These are phyloP conservation scores for Kodamaea lidongshanica DNA, from an alignment of 805 yeast species.

Conservation along the genomic window DNA sequence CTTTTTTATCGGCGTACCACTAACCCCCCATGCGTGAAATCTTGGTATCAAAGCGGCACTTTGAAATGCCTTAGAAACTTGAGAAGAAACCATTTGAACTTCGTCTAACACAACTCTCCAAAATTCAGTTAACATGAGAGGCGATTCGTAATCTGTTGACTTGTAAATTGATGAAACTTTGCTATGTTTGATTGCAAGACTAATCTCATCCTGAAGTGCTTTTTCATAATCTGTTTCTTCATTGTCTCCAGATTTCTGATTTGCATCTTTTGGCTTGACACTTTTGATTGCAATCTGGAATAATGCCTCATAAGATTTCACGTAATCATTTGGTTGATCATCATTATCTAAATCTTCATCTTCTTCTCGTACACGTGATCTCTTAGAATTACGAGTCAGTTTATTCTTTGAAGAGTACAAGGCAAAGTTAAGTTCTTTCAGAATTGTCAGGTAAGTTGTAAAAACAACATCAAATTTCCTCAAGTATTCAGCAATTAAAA, in stretches of 20 bases:
- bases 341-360: constrained; percentile 3
- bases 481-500: constrained; percentile 47
- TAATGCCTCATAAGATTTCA: constrained; percentile 17
- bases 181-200: constrained; percentile 25
- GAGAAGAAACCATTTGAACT: constrained; percentile 84
- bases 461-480: constrained; percentile 69
- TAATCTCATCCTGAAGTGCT: constrained; percentile 28
- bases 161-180: constrained; percentile 17
- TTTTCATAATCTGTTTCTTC: constrained; percentile 27
- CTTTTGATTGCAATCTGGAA: constrained; percentile 22
- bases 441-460: constrained; percentile 66
- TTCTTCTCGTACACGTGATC: constrained; percentile 11
- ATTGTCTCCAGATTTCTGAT: constrained; percentile 16
- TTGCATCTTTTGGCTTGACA: constrained; percentile 25
- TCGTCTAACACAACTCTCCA: constrained; percentile 91
- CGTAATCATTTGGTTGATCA: background rate
- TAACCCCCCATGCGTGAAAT: constrained; percentile 93
- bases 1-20: constrained; percentile 85
- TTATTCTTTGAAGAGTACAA: constrained; percentile 55
- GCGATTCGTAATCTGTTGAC: constrained; percentile 60
- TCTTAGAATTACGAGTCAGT: constrained; percentile 37
- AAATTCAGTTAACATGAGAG: constrained; percentile 74
- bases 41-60: constrained; percentile 78
- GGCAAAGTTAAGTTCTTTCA: constrained; percentile 76
- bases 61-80: constrained; percentile 68